Evolutionary conservation across 1,284 basidiomycete species (phyloP), one percentile per base, ranked within the genome.

Genomic region (Meripilus lineatus): DNA sequence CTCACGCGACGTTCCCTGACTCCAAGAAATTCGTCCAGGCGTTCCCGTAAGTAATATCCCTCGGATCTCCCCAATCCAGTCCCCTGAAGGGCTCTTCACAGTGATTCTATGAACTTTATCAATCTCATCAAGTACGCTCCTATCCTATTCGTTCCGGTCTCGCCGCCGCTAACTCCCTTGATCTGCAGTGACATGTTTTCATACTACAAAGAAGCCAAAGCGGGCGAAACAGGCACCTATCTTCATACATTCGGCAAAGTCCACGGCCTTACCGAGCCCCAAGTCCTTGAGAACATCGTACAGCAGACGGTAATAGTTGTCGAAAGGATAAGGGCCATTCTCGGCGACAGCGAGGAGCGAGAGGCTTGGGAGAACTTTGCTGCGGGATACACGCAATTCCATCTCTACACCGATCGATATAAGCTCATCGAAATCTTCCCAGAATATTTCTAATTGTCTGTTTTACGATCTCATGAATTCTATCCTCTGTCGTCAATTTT

Each of bases 201-300:
- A 2, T 53, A 46, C 35, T 53, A 53, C 42, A 53, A 50, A 28
- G 51, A 53, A 25, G 49, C 47, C 15, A 42, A 50, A 23, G 39
- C 22, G 5, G 47, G 45, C 3, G 51, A 53, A 28, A 48, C 42
- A n/a, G 44, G 38, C 11, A 50, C 42, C 33, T 50, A 53, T 28
- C 32, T 53, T 23, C 40, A 47, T 32, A 39, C 42, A 22, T 47
- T 42, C n/a, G 51, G 46, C 11, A 24, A 17, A 11, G 42, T 50
- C 8, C 41, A 36, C 3, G 38, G 43, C 3, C 37, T 40, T 18
- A 38, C 40, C 15, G 32, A 39, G 4, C 39, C 40, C 7, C 42
- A 48, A 32, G 48, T 42, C 1, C 34, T 66, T 23, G 42, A 49
- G 10, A 49, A 59, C 25, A 58, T 63, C 17, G 24, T 50, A n/a